Evolutionary conservation across 2,329 filamentous ascomycete species (phyloP), one percentile per base, ranked within the genome.

Genomic region (Malbranchea cinnamomea): DNA sequence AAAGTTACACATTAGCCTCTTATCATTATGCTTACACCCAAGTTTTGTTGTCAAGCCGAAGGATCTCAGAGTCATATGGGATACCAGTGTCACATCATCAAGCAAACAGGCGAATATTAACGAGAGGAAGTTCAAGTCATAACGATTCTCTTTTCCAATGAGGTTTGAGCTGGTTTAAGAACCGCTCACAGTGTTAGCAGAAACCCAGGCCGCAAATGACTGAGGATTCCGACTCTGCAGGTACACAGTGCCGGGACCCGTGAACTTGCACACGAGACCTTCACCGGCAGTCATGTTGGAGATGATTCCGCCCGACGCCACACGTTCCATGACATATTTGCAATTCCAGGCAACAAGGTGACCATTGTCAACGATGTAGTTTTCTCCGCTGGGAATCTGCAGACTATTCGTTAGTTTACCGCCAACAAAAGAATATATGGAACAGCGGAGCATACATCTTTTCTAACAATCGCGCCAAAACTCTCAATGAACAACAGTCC

Each of bases 291-390:
- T 73, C 13, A 93, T 54, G 6, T 77, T 75, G n/a, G 81, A 87
- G n/a, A 98, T 78, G 39, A 98, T 74, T 21, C 89, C 89, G 2
- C 89, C 89, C 3, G 80, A 89, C 0, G 87, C 76, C 3, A 91
- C 78, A 10, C 35, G 75, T 58, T 94, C 84, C 38, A 98, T 73
- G 4, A 81, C 68, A 47, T 95, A 98, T 48, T 92, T 83, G 48
- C 80, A 85, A 51, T 94, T 94, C 89, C 89, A 98, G 0, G 89
- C 87, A 0, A 95, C 84, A 1, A 95, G 65, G 43, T 95, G 84
- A 3, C 83, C 83, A 45, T 93, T 93, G 46, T 93, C 83, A 33
- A 94, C 75, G 41, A 89, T 82, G 54, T 94, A 95, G 43, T 78
- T 78, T 51, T 95, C 87, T 6, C 77, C 77, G 8, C 67, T 62